Base-by-base conservation (phyloP, 257 asterid genomes). In the Striga asiatica region DNA sequence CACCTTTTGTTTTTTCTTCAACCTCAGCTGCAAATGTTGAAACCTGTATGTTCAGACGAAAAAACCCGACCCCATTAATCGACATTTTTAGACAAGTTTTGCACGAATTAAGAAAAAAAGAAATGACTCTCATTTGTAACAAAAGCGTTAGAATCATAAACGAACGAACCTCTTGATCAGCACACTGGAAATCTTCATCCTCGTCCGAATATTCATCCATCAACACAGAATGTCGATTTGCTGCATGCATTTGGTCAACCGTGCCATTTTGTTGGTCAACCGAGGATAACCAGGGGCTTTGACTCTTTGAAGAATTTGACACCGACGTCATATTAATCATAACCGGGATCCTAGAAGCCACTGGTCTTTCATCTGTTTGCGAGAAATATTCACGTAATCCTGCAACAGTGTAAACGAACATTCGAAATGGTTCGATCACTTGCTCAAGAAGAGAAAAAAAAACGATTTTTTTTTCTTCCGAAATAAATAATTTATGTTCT, bases 191-290 rank as follows among this genome's bases (percentile, higher is more conserved):
- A 67, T 91, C 98, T 50, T 91, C 98, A 23, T 91, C 98, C 39
- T 91, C 98, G 50, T 91, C 98, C 27, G 98, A 87, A 71, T 73
- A 71, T 42, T 91, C 98, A 64, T 91, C 98, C 77, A 87, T 68
- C 77, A 71, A 21, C 21, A 57, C 62, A 28, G 70, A 76, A 77
- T 75, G 80, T 72, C 58, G 81, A 61, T 66, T 79, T 37, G 95
- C 85, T 50, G 82, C 76, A 14, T 69, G 78, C 42, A 79, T 62
- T 61, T 80, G 91, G 66, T 87, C 96, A 56, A 83, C 73, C 64
- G 93, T 80, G 25, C 79, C 61, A 72, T 60, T 80, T 23, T 74
- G 82, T 19, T 70, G 76, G 66, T 78, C 82, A 63, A 60, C 66
- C 59, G 82, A 70, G 59, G 82, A 58, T 41, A 81, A 78, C 22